Base-by-base conservation (phyloP, 2,329 filamentous ascomycete species). In the Triangularia setosa region DNA sequence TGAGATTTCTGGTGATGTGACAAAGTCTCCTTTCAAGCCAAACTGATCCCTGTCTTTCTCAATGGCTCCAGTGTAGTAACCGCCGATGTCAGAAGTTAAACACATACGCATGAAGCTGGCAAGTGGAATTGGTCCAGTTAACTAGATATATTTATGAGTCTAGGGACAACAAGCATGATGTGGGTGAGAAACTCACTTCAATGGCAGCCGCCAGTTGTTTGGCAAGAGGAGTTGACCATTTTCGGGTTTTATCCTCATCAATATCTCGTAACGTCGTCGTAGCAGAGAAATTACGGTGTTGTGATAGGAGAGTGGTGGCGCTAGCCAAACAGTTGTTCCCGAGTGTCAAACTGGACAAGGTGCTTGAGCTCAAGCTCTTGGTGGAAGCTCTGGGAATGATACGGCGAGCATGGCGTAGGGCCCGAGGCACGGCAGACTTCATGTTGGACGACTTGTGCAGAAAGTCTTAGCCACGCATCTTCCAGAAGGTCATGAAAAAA, bases 71-170 rank as follows among this genome's bases (percentile, higher is more conserved):
- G 93, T 98, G 78, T 99, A 99, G 80, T 99, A 99, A 61, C 95
- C 95, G 64, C 92, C 93, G 44, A 92, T 79, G 66, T 95, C 91
- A 11, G 91, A 91, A 0, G 95, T 99, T 68, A 99, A 86, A 76
- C 94, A 97, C 89, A 98, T 96, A 75, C 95, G 93, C 95, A 99
- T 99, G 77, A 93, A 99, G 60, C 92, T 90, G 4, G 95, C 93
- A 66, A 99, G 85, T 0, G 95, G 92, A 27, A 98, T 88, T 3
- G 95, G 94, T 0, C 95, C 95, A 11, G 95, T 98, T 48, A 90
- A 78, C 79, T 82, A 52, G 4, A 67, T n/a, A 65, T n/a, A 48
- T 14, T 2, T 54, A 35, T 9, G n/a, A 54, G 56, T 25, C n/a
- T n/a, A n/a, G n/a, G n/a, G n/a, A n/a, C n/a, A n/a, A 55, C 28